These are phyloP conservation scores for Coemansia sp. DNA, from an alignment of 192 early-diverging fungal species.

Conservation along the genomic window DNA sequence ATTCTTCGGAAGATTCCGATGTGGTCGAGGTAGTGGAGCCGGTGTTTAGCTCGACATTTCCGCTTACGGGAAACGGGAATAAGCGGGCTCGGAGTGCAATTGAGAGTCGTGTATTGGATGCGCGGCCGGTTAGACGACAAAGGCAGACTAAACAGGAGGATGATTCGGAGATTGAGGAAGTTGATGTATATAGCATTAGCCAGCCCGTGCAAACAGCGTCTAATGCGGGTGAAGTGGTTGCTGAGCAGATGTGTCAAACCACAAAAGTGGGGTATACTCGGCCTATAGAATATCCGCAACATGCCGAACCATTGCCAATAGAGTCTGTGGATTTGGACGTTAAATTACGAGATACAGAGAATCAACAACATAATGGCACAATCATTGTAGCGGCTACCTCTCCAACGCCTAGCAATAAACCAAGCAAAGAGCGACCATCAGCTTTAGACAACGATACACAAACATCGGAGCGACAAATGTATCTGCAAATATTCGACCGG, in stretches of 20 bases:
- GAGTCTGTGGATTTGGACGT: not conserved
- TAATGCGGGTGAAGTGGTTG: no score
- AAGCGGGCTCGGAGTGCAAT: conserved; percentile 1
- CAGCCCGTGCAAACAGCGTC: not conserved
- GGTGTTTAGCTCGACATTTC: conserved; percentile 14
- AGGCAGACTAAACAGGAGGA: not conserved
- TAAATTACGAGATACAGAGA: not conserved
- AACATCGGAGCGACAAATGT: conserved; percentile 26
- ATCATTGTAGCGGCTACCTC: not conserved
- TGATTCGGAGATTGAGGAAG: not conserved
- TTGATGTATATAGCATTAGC: not conserved
- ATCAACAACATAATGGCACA: not conserved
- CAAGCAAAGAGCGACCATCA: not conserved
- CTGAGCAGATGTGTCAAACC: no score
- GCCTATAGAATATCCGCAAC: not conserved
- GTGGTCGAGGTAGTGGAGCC: conserved; percentile 8
- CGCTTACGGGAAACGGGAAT: not conserved
- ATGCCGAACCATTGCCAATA: not conserved
- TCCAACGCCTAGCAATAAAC: not conserved
- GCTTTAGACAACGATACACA: conserved; percentile 4
- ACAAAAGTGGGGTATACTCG: no score
- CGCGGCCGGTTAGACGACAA: not conserved
- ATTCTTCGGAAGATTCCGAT: conserved; percentile 10
- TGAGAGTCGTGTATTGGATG: not conserved
- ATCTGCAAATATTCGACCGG: conserved; percentile 46